Evolutionary conservation across 2,329 filamentous ascomycete species (phyloP).

Genomic region (Diaporthe sp.): DNA sequence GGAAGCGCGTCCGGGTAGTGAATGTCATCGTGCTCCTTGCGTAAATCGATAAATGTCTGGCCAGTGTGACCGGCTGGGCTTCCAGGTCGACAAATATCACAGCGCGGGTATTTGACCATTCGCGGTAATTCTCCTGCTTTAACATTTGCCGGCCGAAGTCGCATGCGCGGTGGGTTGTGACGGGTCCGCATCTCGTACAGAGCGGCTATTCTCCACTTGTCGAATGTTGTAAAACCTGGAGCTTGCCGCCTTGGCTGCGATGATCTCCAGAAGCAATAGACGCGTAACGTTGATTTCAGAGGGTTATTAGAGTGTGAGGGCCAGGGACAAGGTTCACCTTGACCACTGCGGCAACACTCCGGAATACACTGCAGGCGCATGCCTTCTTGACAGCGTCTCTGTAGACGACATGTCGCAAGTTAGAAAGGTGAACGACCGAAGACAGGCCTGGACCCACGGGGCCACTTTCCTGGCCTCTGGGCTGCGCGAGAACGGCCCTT

Average conservation of each 20-base stretch:
- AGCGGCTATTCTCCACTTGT: conserved; percentile 39
- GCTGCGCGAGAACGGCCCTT: conserved; percentile 40
- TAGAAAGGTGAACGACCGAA: conserved; percentile 32
- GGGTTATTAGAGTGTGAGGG: conserved; percentile 3
- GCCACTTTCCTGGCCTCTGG: conserved; percentile 41
- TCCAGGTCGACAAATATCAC: conserved; percentile 13
- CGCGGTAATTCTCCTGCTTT: conserved; percentile 37
- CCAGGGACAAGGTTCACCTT: conserved; percentile 3
- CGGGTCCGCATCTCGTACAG: conserved; percentile 34
- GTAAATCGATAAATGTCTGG: conserved; percentile 1
- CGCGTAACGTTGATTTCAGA: conserved; percentile 28
- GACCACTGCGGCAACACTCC: conserved; percentile 8
- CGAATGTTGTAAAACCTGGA: conserved; percentile 37
- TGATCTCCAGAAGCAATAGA: conserved; percentile 24
- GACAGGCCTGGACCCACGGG: conserved; percentile 41
- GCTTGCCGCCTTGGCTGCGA: conserved; percentile 33
- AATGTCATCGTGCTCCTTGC: conserved; percentile 7
- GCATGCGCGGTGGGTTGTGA: conserved; percentile 35
- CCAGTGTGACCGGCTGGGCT: conserved; percentile 15
- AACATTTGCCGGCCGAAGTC: conserved; percentile 37
- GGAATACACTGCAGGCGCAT: conserved; percentile 28
- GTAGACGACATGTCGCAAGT: conserved; percentile 37
- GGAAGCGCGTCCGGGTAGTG: background rate
- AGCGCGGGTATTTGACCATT: conserved; percentile 39
- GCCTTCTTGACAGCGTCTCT: conserved; percentile 21